Percentiles rank a stretch among this genome's conserved stretches.
phyloP scores from a whole-genome alignment of 108 stramenopile species.

The Discostella pseudostelligera region DNA sequence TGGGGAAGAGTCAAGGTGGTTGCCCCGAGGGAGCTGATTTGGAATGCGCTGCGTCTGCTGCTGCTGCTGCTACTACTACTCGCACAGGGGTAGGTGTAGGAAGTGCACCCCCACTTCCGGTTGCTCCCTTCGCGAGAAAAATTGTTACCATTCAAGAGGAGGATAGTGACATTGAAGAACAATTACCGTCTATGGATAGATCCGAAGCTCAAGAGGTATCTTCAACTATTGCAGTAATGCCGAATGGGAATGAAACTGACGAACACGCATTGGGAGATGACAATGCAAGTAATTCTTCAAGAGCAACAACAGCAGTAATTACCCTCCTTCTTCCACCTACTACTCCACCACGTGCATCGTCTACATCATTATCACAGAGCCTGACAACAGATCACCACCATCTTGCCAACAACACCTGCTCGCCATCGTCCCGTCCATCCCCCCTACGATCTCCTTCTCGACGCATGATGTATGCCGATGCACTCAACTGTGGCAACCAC shows the following conservation, averaged over 20 bases:
- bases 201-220: not conserved
- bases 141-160: constrained; percentile 2
- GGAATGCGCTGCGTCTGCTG: not conserved
- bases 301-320: too few relatives aligned
- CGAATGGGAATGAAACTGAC: too few relatives aligned
- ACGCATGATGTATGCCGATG: constrained; percentile 23
- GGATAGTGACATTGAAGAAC: not conserved
- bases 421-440: not conserved
- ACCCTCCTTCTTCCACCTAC: too few relatives aligned
- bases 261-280: too few relatives aligned
- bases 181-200: not conserved
- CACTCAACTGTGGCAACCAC: constrained; percentile 13
- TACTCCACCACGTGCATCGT: too few relatives aligned
- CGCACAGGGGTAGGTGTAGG: not conserved
- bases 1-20: not conserved
- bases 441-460: constrained; percentile 6
- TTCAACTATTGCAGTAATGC: not conserved
- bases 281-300: not conserved
- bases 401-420: too few relatives aligned
- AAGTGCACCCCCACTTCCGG: not conserved
- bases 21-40: not conserved
- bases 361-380: not conserved
- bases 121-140: not conserved
- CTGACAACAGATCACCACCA: not conserved
- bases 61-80: not conserved